Conservation (phyloP, 2,329 filamentous ascomycete genomes). For the Fusarium paranaense region DNA sequence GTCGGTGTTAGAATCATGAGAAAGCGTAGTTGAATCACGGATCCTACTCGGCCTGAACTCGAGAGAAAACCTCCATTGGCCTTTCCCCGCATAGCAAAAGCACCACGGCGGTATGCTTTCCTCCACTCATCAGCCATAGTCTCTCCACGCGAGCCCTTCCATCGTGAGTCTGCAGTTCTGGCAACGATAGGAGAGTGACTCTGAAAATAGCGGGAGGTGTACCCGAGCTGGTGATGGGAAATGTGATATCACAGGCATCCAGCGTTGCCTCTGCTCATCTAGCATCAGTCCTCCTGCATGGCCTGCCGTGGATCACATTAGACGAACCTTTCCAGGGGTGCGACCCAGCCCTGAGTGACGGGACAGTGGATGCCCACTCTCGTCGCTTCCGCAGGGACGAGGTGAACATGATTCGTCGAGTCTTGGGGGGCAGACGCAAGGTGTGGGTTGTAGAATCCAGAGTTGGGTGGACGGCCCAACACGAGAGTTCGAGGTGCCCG, state of each 20-base stretch:
- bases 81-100: conserved; percentile 55
- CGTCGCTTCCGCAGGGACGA: conserved; percentile 52
- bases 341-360: conserved; percentile 27
- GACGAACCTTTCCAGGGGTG: conserved; percentile 45
- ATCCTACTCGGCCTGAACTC: conserved; percentile 57
- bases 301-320: not conserved
- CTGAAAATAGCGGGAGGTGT: conserved; percentile 44
- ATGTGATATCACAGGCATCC: conserved; percentile 58
- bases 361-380: conserved; percentile 50
- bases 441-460: not conserved
- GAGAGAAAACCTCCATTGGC: conserved; percentile 52
- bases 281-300: conserved; percentile 8
- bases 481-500: not conserved
- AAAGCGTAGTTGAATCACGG: not conserved
- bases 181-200: conserved; percentile 55
- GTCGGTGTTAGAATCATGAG: not conserved
- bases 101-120: conserved; percentile 55
- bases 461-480: not conserved
- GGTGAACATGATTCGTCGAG: conserved; percentile 51
- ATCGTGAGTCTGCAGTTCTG: conserved; percentile 48
- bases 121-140: conserved; percentile 55
- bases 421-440: not conserved
- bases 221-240: conserved; percentile 46
- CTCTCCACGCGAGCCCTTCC: conserved; percentile 53
- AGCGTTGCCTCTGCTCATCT: conserved; percentile 54